Conservation (phyloP, 768 basidiomycete species). For the Termitomyces sp. region DNA sequence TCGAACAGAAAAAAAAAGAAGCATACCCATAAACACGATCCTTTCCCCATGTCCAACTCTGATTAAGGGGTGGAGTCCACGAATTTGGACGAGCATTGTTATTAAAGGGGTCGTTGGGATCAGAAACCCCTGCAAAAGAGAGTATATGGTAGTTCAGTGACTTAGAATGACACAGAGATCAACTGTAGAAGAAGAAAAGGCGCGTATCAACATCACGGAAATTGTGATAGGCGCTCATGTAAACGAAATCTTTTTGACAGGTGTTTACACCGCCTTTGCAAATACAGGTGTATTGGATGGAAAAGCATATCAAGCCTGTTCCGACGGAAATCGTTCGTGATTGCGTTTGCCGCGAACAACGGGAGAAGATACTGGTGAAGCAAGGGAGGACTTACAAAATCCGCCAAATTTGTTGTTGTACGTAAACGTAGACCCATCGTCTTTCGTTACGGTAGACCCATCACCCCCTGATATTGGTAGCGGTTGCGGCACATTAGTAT, state of each 20-base stretch:
- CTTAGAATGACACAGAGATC: neutral
- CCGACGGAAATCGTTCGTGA: neutral
- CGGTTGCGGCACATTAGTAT: constrained; percentile 10
- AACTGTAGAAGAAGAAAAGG: neutral
- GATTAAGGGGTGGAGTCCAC: constrained; percentile 79
- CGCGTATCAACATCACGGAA: neutral
- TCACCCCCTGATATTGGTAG: constrained; percentile 55
- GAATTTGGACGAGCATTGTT: constrained; percentile 72
- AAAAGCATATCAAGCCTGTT: neutral
- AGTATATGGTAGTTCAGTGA: constrained; percentile 1
- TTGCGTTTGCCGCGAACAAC: constrained; percentile 2
- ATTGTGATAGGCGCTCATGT: constrained; percentile 7
- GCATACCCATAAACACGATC: constrained; percentile 63
- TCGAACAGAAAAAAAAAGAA: neutral
- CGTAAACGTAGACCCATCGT: constrained; percentile 69
- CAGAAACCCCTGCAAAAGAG: constrained; percentile 50
- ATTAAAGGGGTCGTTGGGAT: constrained; percentile 74
- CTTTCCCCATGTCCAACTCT: constrained; percentile 67
- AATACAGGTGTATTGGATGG: neutral
- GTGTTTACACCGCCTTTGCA: constrained; percentile 8
- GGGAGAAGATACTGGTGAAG: neutral
- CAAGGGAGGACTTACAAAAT: constrained; percentile 51
- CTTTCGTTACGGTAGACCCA: constrained; percentile 62
- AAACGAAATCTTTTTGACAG: neutral
- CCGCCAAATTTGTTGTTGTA: constrained; percentile 81